Conservation (phyloP, 495 filamentous ascomycete genomes). For the Ramalina intermedia region DNA sequence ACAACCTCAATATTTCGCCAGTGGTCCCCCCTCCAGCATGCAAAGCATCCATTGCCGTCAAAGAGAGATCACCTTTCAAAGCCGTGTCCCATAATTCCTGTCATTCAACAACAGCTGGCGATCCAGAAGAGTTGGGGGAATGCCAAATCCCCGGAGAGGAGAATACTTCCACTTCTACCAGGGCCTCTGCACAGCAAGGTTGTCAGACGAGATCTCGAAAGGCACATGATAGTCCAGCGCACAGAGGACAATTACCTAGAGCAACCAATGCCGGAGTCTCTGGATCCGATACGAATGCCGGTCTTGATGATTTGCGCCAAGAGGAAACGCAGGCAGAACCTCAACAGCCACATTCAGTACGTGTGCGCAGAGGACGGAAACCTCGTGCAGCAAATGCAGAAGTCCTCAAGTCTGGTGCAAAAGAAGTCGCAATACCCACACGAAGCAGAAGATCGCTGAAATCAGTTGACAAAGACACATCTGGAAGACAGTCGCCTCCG, state of each 20-base stretch:
- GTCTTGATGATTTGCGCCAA: too few relatives aligned
- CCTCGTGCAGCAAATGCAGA: background rate
- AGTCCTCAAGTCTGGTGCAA: too few relatives aligned
- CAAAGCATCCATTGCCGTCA: background rate
- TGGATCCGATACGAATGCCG: too few relatives aligned
- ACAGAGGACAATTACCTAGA: background rate
- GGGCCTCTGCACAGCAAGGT: background rate
- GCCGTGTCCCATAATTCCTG: background rate
- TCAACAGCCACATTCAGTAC: too few relatives aligned
- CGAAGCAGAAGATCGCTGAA: background rate
- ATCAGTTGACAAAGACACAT: background rate
- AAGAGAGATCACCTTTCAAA: background rate
- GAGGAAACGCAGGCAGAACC: too few relatives aligned
- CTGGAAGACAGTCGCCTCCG: background rate
- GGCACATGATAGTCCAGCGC: background rate
- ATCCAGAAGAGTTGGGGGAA: background rate
- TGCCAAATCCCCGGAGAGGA: background rate
- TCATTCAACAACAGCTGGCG: background rate
- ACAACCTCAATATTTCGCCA: background rate
- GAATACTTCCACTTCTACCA: background rate
- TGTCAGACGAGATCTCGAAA: background rate
- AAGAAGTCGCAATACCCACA: background rate
- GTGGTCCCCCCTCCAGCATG: background rate
- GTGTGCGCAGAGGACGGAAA: background rate
- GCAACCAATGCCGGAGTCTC: background rate